Evolutionary conservation across 2,329 filamentous ascomycete species (phyloP).

Genomic region (Neurospora sp.): DNA sequence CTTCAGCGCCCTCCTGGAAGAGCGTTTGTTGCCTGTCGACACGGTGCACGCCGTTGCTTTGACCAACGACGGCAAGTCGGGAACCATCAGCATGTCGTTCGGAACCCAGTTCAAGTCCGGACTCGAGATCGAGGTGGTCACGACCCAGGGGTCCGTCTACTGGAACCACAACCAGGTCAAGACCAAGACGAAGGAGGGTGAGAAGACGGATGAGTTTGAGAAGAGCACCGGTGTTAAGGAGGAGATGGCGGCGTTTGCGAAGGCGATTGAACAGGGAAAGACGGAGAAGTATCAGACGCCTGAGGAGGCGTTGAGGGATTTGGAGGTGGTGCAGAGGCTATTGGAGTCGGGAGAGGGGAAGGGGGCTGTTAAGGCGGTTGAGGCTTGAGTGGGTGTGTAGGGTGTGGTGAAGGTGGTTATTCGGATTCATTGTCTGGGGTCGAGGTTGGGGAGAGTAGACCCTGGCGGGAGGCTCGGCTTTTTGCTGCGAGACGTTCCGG

Average conservation of each 20-base stretch:
- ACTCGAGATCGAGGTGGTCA: constrained; percentile 19
- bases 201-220: constrained; percentile 14
- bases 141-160: constrained; percentile 20
- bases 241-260: constrained; percentile 22
- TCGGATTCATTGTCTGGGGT: not conserved
- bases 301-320: constrained; percentile 21
- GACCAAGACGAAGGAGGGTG: constrained; percentile 5
- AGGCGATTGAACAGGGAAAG: constrained; percentile 16
- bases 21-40: constrained; percentile 54
- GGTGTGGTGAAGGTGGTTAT: not conserved
- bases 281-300: constrained; percentile 19
- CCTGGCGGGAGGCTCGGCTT: not conserved
- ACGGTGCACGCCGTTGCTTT: constrained; percentile 46
- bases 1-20: constrained; percentile 42
- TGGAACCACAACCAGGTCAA: constrained; percentile 17
- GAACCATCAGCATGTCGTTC: constrained; percentile 20
- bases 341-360: constrained; percentile 19
- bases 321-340: constrained; percentile 21
- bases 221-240: constrained; percentile 18
- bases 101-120: constrained; percentile 23
- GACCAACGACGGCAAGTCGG: constrained; percentile 18
- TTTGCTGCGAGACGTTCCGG: not conserved
- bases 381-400: not conserved
- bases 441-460: not conserved
- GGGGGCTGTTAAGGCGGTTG: constrained; percentile 7